phyloP scores from a whole-genome alignment of 2,329 filamentous ascomycete species.

The Blumeriella jaapii region DNA sequence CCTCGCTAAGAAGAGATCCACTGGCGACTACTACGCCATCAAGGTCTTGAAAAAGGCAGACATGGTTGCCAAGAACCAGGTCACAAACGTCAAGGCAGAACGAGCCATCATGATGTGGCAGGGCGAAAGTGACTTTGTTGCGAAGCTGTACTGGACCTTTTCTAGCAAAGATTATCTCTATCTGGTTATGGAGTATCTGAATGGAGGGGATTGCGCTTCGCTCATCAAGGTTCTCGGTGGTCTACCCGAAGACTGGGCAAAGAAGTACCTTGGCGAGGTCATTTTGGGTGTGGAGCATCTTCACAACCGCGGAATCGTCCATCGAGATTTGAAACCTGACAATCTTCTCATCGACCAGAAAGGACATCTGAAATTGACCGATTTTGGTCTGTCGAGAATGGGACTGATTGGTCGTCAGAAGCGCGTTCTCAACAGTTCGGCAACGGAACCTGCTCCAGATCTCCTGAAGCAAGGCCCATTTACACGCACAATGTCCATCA shows the following conservation, averaged over 20 bases:
- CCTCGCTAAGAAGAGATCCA: constrained; percentile 95
- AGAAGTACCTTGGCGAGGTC: constrained; percentile 94
- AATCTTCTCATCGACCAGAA: constrained; percentile 96
- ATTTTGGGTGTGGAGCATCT: constrained; percentile 94
- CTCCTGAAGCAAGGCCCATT: constrained; percentile 88
- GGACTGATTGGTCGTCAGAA: constrained; percentile 94
- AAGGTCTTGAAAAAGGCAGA: constrained; percentile 99
- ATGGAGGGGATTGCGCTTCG: constrained; percentile 92
- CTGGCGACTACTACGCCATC: constrained; percentile 96
- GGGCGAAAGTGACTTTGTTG: constrained; percentile 96
- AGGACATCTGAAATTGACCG: constrained; percentile 91
- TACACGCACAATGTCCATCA: constrained; percentile 70
- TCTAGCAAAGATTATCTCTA: constrained; percentile 99
- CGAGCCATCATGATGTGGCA: constrained; percentile 99
- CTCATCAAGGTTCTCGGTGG: constrained; percentile 89
- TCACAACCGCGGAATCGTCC: constrained; percentile 87
- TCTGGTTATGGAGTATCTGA: constrained; percentile 97
- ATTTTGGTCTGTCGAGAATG: constrained; percentile 96
- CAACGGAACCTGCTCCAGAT: constrained; percentile 79
- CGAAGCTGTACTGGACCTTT: constrained; percentile 98
- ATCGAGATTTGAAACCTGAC: constrained; percentile 93
- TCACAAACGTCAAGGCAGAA: constrained; percentile 97
- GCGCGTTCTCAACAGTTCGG: constrained; percentile 67
- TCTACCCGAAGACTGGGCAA: constrained; percentile 92
- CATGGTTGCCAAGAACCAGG: constrained; percentile 99